These are phyloP conservation scores for Sarocladiaceae sp. DNA, from an alignment of 2,329 filamentous ascomycete genomes.

Conservation along the genomic window DNA sequence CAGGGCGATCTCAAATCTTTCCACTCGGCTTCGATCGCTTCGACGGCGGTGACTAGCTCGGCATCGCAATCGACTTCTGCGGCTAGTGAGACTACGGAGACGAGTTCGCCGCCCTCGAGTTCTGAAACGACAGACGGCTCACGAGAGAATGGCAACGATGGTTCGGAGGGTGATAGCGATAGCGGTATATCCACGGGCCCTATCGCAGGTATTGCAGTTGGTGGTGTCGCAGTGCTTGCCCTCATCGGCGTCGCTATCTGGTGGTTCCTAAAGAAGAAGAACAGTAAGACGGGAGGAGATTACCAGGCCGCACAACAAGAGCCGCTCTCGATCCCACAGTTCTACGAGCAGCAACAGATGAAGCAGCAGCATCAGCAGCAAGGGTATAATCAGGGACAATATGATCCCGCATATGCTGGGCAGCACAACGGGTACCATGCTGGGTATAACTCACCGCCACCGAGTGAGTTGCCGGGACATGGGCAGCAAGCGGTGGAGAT, in stretches of 20 bases:
- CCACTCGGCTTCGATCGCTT: neutral
- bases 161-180: neutral
- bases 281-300: neutral
- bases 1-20: slow-evolving; percentile 12
- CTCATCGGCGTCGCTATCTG: neutral
- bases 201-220: slow-evolving; percentile 3
- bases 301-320: neutral
- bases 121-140: too few species aligned
- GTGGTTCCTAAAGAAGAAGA: neutral
- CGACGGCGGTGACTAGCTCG: slow-evolving; percentile 46
- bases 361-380: neutral
- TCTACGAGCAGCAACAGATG: neutral
- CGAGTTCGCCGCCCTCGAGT: neutral
- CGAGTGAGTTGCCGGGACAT: neutral
- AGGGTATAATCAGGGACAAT: neutral
- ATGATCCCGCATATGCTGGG: neutral
- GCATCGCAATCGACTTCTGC: slow-evolving; percentile 50
- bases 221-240: slow-evolving; percentile 3
- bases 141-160: too few species aligned
- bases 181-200: neutral
- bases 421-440: neutral
- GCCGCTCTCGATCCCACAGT: neutral
- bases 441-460: neutral
- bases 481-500: neutral
- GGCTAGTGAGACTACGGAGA: slow-evolving; percentile 27